Base-by-base conservation (phyloP, 768 basidiomycete genomes). In the Leccinum boreale region DNA sequence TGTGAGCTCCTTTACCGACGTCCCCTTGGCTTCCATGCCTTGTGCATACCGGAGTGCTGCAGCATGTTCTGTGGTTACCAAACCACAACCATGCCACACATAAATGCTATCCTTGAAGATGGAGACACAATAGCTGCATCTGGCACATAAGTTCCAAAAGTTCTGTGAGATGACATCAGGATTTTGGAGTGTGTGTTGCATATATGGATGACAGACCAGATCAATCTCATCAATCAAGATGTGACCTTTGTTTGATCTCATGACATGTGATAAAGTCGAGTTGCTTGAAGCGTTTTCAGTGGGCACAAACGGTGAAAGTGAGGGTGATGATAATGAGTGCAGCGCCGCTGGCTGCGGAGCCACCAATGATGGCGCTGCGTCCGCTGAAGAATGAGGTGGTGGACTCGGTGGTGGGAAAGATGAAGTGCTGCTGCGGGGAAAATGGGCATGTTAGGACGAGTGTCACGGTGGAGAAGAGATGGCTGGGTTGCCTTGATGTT, bases 31-130 rank as follows among this genome's bases (percentile, higher is more conserved):
- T 1, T 77, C 73, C 42, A 90, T 73, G 5, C 68, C 72, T 29
- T 74, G 73, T 3, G 82, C 87, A 68, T 92, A 93, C 57, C 75
- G 69, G 17, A 82, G 62, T 0, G 90, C 89, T 5, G 85, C 87
- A 33, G 76, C 63, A 56, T 84, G 81, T 71, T 94, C 92, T 31
- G 63, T 59, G 6, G 75, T 50, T 12, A 76, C 76, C 3, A 91
- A 85, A 24, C 92, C 92, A 52, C 81, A 77, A 4, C 92, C 92
- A 67, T 92, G 78, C 92, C 92, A 94, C 35, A 93, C 82, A 62
- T 90, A 92, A 35, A 87, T 74, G 3, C 83, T 82, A 35, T 83
- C 83, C 58, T n/a, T n/a, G n/a, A 93, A 73, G 46, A 92, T 76
- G 3, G 86, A 82, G 36, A 91, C 61, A 63, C 89, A 92, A 68